A percentile compares a stretch with the other conserved stretches of the same genome.
phyloP scores from a whole-genome alignment of 352 stramenopile genomes.

The Pythium rishiriense region DNA sequence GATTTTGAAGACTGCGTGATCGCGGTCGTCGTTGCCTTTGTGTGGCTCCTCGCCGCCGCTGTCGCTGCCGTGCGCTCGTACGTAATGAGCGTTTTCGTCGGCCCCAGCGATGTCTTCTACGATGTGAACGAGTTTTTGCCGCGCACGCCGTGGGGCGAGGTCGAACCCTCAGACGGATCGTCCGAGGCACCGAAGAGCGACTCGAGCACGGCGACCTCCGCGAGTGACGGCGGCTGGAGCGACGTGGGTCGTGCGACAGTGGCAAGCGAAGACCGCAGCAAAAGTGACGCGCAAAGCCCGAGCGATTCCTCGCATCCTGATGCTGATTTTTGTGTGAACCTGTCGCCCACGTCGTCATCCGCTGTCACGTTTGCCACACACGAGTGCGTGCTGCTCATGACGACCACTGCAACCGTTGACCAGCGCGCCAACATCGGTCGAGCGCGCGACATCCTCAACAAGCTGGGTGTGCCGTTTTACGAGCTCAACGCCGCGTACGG shows the following conservation, averaged over 20 bases:
- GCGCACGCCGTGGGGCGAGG: no score
- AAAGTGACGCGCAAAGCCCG: background rate
- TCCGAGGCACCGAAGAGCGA: background rate
- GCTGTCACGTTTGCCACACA: background rate
- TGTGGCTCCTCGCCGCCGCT: background rate
- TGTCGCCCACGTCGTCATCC: background rate
- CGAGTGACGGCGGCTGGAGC: background rate
- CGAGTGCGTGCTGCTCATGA: constrained; percentile 1
- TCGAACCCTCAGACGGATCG: background rate
- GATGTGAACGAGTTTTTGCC: background rate
- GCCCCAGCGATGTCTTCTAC: background rate
- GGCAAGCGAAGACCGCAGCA: background rate
- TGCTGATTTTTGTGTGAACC: background rate
- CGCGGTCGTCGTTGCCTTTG: background rate
- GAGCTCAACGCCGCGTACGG: background rate
- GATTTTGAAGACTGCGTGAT: background rate
- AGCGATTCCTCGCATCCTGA: background rate
- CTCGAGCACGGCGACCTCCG: background rate
- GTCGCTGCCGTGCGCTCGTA: background rate
- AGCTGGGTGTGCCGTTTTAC: background rate
- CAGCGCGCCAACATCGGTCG: background rate
- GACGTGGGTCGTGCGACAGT: background rate
- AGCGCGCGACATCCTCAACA: constrained; percentile 4
- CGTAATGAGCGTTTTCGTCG: background rate
- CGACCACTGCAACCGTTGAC: background rate